Evolutionary conservation across 805 yeast genomes (phyloP), one percentile per base, ranked within the genome.

Genomic region (Candida maesae): DNA sequence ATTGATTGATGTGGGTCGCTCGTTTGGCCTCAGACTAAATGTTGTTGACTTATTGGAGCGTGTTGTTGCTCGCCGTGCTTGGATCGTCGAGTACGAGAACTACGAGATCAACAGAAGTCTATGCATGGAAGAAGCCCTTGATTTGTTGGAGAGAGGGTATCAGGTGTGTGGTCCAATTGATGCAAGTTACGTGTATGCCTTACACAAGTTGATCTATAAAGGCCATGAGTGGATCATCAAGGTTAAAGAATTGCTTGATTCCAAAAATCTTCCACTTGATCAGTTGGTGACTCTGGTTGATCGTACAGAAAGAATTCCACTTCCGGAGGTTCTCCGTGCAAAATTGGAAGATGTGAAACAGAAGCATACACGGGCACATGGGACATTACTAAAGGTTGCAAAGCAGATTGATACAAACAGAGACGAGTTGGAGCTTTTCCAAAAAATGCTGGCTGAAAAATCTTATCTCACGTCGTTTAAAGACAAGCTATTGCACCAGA

Each of bases 1-100:
- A 30, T 57, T 82, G 56, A 71, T 80, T 18, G 72, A 68, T 33
- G 58, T 77, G 27, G 91, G 90, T 2, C 66, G 68, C 42, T 69
- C 79, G 3, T 74, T 81, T 53, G 84, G 84, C 4, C 58, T 84
- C 28, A 69, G 66, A 6, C 56, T 84, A 13, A 73, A 77, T 3
- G 71, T 81, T 5, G 55, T 67, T 11, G 68, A 67, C 18, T 41
- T 64, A 15, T 58, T 75, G 35, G 69, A 66, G 35, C 58, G 63
- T 24, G 53, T 72, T 4, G 58, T 67, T 10, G 49, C 61, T 23
- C 63, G 71, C 43, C 50, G 61, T 33, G 50, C 50, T 15, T 74
- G 80, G 78, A 25, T 67, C 17, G 60, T 61, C 3, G 52, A 42
- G 9, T 61, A 50, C 14, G 51, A 49, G 10, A 53, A 42, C 5